Conservation (phyloP, 2,329 filamentous ascomycete genomes). For the Botrytis medusae region DNA sequence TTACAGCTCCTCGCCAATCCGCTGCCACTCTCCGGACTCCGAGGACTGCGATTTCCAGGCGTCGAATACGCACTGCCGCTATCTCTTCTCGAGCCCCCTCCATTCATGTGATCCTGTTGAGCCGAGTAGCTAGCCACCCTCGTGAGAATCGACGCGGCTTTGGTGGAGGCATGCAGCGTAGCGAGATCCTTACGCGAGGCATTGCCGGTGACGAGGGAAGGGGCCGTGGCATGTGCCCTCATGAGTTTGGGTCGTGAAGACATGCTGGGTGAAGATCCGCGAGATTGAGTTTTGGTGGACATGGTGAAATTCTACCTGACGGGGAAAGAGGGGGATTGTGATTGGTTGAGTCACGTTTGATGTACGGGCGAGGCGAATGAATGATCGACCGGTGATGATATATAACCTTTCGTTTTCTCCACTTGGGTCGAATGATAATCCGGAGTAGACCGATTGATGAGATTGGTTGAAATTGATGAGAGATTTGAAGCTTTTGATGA, state of each 20-base stretch:
- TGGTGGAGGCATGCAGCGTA: conserved; percentile 49
- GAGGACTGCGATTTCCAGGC: conserved; percentile 18
- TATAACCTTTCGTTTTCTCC: conserved; percentile 9
- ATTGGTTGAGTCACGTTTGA: conserved; percentile 11
- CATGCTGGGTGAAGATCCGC: conserved; percentile 44
- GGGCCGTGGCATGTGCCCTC: conserved; percentile 56
- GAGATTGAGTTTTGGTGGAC: conserved; percentile 43
- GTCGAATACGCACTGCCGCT: conserved; percentile 23
- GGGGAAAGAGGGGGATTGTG: not conserved
- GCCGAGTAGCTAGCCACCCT: conserved; percentile 52
- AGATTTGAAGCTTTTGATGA: conserved; percentile 2
- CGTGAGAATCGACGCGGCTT: conserved; percentile 56
- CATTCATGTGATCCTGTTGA: conserved; percentile 40
- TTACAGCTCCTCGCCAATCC: conserved; percentile 31
- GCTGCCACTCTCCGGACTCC: conserved; percentile 31
- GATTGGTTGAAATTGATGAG: conserved; percentile 6
- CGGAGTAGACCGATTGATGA: conserved; percentile 10
- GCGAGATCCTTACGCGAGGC: conserved; percentile 53
- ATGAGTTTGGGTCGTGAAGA: conserved; percentile 51
- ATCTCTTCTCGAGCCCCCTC: conserved; percentile 22
- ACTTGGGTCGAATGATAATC: conserved; percentile 15
- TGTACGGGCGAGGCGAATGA: not conserved
- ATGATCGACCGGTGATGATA: conserved; percentile 10
- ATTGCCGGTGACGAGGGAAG: conserved; percentile 57
- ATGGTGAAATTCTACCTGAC: conserved; percentile 30